These are phyloP conservation scores for Simplicillium aogashimaense DNA, from an alignment of 2,329 filamentous ascomycete genomes.

Conservation along the genomic window DNA sequence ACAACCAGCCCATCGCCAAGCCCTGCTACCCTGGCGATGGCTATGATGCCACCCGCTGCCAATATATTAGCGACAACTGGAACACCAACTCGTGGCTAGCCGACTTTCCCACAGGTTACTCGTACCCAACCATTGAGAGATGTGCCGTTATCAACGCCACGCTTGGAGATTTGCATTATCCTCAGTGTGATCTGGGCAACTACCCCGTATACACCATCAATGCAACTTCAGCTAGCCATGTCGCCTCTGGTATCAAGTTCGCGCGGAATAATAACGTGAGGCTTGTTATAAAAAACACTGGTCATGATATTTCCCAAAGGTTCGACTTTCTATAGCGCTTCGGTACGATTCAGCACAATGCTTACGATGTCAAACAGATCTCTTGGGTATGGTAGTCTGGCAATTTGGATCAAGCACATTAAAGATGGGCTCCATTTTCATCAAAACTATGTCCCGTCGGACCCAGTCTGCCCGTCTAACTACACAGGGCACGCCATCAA, in stretches of 20 bases:
- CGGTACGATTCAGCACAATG: too few relatives aligned
- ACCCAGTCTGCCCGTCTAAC: background rate
- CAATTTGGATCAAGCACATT: conserved; percentile 1
- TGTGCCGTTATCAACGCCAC: conserved; percentile 1
- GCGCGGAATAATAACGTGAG: background rate
- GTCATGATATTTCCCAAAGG: background rate
- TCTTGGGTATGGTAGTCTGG: background rate
- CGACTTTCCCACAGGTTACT: background rate
- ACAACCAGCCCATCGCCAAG: background rate
- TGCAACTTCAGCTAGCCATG: background rate
- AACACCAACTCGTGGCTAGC: background rate
- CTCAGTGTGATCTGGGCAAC: background rate
- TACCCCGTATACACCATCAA: conserved; percentile 1
- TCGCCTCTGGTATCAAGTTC: background rate
- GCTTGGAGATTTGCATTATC: background rate
- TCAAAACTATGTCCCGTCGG: background rate
- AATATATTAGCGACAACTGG: background rate
- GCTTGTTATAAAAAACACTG: conserved; percentile 1
- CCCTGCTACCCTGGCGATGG: conserved; percentile 1
- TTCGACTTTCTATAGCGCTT: too few relatives aligned
- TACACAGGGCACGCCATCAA: conserved; percentile 1
- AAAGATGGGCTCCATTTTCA: background rate
- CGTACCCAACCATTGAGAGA: background rate
- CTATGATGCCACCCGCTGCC: background rate
- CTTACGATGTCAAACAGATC: too few relatives aligned